Percentiles rank a stretch among this genome's conserved stretches.
Evolutionary conservation across 1,139 yeast genomes (phyloP).

Genomic region (Scheffersomyces parashehatae): DNA sequence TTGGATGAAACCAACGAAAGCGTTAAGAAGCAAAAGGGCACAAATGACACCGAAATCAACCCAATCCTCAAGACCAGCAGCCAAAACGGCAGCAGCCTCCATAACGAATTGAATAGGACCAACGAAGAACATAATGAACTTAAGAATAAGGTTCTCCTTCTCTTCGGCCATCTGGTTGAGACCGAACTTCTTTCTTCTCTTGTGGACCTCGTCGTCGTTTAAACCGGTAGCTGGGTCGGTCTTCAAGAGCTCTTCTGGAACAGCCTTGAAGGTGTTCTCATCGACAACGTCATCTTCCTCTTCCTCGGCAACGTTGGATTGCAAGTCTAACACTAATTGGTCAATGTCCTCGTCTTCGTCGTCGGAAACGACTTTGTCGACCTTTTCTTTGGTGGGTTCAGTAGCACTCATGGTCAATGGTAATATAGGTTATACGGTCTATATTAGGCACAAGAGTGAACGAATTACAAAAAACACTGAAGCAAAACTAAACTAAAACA

Average conservation of each 20-base stretch:
- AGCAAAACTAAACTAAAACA: conserved; percentile 10
- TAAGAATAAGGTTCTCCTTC: conserved; percentile 76
- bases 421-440: too few relatives aligned
- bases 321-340: conserved; percentile 84
- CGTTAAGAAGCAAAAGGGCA: conserved; percentile 85
- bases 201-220: conserved; percentile 74
- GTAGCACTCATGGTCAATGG: conserved; percentile 42
- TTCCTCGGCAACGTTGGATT: conserved; percentile 67
- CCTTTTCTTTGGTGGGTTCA: conserved; percentile 52
- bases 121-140: conserved; percentile 89
- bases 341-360: conserved; percentile 86
- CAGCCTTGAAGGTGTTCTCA: conserved; percentile 55
- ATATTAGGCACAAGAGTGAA: conserved; percentile 6
- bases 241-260: conserved; percentile 86
- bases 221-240: conserved; percentile 86
- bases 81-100: conserved; percentile 98
- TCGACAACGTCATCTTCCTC: conserved; percentile 56
- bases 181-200: conserved; percentile 93
- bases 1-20: conserved; percentile 94
- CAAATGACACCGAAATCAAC: conserved; percentile 98
- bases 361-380: conserved; percentile 51
- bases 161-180: conserved; percentile 94
- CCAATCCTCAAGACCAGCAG: conserved; percentile 99
- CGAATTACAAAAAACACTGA: conserved; percentile 9
- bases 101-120: conserved; percentile 99